phyloP scores from a whole-genome alignment of 225 moss, liverwort and hornwort species.

The Polytrichum commune region DNA sequence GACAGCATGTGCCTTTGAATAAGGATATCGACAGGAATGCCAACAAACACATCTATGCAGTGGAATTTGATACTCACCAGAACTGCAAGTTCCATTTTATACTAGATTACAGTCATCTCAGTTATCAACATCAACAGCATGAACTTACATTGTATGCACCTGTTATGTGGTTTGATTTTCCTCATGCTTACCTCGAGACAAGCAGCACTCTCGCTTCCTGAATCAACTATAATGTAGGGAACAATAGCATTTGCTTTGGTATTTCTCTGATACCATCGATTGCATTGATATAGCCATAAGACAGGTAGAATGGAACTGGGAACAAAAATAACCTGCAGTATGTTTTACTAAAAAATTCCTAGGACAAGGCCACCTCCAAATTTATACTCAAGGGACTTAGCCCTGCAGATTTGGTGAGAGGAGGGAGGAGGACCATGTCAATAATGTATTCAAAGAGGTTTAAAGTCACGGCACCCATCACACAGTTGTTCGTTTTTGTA shows the following conservation, averaged over 20 bases:
- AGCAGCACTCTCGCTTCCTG: neutral
- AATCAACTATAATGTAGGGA: neutral
- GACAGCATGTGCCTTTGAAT: too few relatives aligned
- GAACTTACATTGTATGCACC: neutral
- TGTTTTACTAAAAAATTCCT: too few relatives aligned
- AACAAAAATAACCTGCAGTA: too few relatives aligned
- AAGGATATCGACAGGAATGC: too few relatives aligned
- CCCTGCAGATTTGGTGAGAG: neutral
- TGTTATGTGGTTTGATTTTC: neutral
- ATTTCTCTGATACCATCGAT: too few relatives aligned
- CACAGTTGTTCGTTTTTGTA: slow-evolving; percentile 50
- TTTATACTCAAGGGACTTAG: neutral
- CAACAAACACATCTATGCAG: too few relatives aligned
- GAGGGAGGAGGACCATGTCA: slow-evolving; percentile 3
- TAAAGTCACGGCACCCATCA: slow-evolving; percentile 4
- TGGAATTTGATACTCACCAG: neutral
- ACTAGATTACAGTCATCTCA: neutral
- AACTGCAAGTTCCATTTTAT: neutral
- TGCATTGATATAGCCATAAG: too few relatives aligned
- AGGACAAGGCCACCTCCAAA: neutral
- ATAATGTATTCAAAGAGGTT: slow-evolving; percentile 1
- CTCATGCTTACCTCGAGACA: neutral
- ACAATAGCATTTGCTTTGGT: neutral
- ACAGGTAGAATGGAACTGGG: too few relatives aligned
- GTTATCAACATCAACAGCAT: neutral